phyloP scores from a whole-genome alignment of 495 filamentous ascomycete species.

The Aspergillus affinis region DNA sequence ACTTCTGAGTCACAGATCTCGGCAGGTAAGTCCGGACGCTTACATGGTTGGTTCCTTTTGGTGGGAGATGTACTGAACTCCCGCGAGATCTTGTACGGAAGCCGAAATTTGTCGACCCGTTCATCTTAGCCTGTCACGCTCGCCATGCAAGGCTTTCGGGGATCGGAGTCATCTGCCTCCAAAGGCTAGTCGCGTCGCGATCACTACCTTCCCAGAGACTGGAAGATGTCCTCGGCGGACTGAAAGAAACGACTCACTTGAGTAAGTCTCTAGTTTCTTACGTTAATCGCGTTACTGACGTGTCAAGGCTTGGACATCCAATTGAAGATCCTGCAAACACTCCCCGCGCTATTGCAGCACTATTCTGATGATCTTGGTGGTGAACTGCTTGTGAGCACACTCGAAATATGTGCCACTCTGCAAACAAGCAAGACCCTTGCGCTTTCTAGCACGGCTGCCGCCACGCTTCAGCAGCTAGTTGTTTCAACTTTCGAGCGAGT shows the following conservation, averaged over 20 bases:
- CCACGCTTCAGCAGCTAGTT: slow-evolving; percentile 91
- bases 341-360: slow-evolving; percentile 89
- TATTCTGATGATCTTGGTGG: slow-evolving; percentile 80
- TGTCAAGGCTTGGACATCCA: slow-evolving; percentile 80
- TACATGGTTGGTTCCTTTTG: background rate
- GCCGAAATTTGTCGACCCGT: slow-evolving; percentile 83
- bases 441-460: slow-evolving; percentile 91
- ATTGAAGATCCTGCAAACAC: slow-evolving; percentile 89
- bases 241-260: slow-evolving; percentile 74
- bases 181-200: slow-evolving; percentile 78
- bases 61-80: slow-evolving; percentile 22
- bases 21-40: slow-evolving; percentile 61
- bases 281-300: slow-evolving; percentile 26
- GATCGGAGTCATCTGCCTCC: slow-evolving; percentile 82
- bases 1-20: slow-evolving; percentile 81
- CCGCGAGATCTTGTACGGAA: slow-evolving; percentile 75
- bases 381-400: slow-evolving; percentile 72
- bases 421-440: slow-evolving; percentile 88
- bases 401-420: slow-evolving; percentile 88
- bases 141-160: slow-evolving; percentile 85
- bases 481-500: slow-evolving; percentile 93
- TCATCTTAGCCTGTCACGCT: slow-evolving; percentile 86
- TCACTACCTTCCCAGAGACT: slow-evolving; percentile 72
- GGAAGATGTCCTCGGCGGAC: slow-evolving; percentile 79
- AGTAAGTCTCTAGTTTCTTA: slow-evolving; percentile 37